Evolutionary conservation across 352 stramenopile species (phyloP).

Genomic region (Globisporangium acanthophoron): DNA sequence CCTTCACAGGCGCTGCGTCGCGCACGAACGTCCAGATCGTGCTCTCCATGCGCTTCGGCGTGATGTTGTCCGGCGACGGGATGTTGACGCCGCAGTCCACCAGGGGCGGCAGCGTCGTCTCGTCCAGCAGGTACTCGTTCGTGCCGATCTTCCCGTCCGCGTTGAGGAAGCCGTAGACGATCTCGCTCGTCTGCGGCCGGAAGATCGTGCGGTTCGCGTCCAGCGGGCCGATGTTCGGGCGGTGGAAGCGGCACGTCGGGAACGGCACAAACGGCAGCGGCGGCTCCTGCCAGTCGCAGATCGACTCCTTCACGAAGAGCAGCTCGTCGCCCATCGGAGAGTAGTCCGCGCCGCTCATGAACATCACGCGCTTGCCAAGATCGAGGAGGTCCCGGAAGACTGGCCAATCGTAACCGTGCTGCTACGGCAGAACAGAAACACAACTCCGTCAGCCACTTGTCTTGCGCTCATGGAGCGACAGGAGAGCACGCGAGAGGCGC

Average conservation of each 20-base stretch:
- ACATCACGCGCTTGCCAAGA: constrained; percentile 64
- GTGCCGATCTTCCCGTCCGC: constrained; percentile 60
- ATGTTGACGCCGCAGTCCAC: constrained; percentile 72
- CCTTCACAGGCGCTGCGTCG: constrained; percentile 21
- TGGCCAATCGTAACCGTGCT: constrained; percentile 53
- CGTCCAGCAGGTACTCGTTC: constrained; percentile 66
- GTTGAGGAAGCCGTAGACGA: constrained; percentile 80
- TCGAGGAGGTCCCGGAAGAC: constrained; percentile 56
- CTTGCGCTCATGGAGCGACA: no score
- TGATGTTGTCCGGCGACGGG: constrained; percentile 79
- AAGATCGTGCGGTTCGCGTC: constrained; percentile 58
- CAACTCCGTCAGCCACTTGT: neutral
- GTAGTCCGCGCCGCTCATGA: constrained; percentile 78
- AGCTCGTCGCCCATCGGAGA: constrained; percentile 48
- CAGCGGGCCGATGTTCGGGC: constrained; percentile 31
- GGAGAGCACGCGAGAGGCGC: no score
- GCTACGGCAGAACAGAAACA: neutral
- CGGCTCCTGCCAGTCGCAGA: constrained; percentile 80
- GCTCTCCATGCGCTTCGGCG: constrained; percentile 73
- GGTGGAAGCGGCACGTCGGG: constrained; percentile 51
- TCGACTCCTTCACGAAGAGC: constrained; percentile 68
- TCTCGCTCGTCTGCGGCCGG: constrained; percentile 79
- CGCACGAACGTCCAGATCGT: constrained; percentile 54
- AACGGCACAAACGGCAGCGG: constrained; percentile 52
- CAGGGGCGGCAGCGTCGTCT: constrained; percentile 55